Conservation (phyloP, 164 flowering plant species). For the Magnolia changhungtana region DNA sequence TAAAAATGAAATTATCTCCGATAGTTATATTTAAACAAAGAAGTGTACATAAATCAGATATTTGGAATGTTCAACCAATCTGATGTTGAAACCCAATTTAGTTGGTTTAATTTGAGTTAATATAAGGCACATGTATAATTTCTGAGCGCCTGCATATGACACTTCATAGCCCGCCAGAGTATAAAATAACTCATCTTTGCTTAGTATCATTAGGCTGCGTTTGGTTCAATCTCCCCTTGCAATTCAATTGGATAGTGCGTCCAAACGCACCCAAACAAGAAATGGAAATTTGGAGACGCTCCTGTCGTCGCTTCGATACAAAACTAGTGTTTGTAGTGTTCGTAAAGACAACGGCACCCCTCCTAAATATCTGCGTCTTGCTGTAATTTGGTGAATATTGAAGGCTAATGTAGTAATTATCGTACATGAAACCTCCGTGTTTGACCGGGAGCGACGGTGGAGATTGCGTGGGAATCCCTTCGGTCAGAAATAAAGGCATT, state of each 20-base stretch:
- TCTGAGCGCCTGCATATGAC: no score
- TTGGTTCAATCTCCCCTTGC: not conserved
- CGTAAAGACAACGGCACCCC: slow-evolving; percentile 2
- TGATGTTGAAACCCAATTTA: no score
- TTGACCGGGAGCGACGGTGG: slow-evolving; percentile 20
- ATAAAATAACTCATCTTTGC: no score
- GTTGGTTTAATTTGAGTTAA: no score
- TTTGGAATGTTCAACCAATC: no score
- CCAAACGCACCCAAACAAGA: not conserved
- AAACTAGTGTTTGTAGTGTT: not conserved
- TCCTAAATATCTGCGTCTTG: slow-evolving; percentile 4
- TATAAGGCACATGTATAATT: no score
- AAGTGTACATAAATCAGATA: no score
- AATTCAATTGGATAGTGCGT: no score
- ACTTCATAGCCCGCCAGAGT: no score
- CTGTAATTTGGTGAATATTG: not conserved
- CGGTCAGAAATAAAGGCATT: slow-evolving; percentile 8
- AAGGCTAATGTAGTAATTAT: not conserved
- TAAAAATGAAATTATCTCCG: no score
- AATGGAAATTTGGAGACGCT: not conserved
- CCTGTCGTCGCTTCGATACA: not conserved
- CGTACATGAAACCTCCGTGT: slow-evolving; percentile 17
- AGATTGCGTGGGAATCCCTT: slow-evolving; percentile 34
- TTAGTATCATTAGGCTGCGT: no score
- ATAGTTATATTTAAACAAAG: no score